Conservation (phyloP, 2,329 filamentous ascomycete species). For the Fusarium scirpi region DNA sequence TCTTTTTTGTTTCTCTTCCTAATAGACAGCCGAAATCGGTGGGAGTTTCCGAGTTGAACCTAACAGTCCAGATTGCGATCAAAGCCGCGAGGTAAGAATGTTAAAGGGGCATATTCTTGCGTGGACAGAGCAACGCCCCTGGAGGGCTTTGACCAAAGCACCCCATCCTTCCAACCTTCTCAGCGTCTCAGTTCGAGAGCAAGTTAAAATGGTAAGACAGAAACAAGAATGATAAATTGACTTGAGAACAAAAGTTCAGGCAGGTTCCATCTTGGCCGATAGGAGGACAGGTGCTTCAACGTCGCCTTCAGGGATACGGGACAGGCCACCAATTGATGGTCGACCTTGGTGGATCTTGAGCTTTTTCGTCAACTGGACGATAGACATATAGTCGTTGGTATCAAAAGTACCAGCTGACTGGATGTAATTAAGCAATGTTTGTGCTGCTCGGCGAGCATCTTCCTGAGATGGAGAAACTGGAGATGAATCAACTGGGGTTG, state of each 20-base stretch:
- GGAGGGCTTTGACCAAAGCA: slow-evolving; percentile 12
- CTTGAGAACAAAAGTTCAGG: slow-evolving; percentile 31
- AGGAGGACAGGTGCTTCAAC: slow-evolving; percentile 57
- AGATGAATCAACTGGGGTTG: slow-evolving; percentile 62
- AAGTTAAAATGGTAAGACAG: slow-evolving; percentile 29
- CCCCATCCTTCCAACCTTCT: slow-evolving; percentile 1
- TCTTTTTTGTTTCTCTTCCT: background rate
- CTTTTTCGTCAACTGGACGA: slow-evolving; percentile 88
- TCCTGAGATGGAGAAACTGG: slow-evolving; percentile 81
- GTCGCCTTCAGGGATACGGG: slow-evolving; percentile 69
- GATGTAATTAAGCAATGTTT: slow-evolving; percentile 85
- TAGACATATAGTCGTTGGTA: slow-evolving; percentile 79
- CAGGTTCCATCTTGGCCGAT: slow-evolving; percentile 48
- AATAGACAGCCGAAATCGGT: background rate
- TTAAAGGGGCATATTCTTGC: slow-evolving; percentile 5
- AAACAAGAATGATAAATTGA: slow-evolving; percentile 14
- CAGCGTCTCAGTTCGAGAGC: slow-evolving; percentile 7
- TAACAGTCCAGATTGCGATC: slow-evolving; percentile 8
- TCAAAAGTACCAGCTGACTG: slow-evolving; percentile 79
- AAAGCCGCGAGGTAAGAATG: slow-evolving; percentile 7
- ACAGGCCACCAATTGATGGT: slow-evolving; percentile 61
- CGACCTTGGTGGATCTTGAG: slow-evolving; percentile 71
- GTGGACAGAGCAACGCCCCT: slow-evolving; percentile 21
- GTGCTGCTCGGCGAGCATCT: slow-evolving; percentile 84
- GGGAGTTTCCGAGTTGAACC: background rate